Percentiles rank a stretch among this genome's conserved stretches.
Evolutionary conservation across 1,284 basidiomycete species (phyloP).

Genomic region (Ustilago sp.): DNA sequence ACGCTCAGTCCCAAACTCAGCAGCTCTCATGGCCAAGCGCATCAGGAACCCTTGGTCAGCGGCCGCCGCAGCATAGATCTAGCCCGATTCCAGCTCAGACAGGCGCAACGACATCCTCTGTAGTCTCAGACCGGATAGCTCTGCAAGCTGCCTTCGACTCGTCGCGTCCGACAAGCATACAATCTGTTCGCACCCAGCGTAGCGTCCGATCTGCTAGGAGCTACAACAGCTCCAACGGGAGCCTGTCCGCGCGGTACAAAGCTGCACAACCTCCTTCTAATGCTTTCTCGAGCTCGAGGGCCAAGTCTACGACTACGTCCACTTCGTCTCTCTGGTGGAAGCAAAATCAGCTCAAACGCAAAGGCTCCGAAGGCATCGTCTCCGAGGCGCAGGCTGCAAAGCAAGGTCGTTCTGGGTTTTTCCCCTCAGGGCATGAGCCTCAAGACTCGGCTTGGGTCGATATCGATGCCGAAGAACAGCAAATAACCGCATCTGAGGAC

Average conservation of each 20-base stretch:
- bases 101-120: neutral
- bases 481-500: neutral
- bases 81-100: neutral
- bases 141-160: neutral
- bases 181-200: slow-evolving; percentile 4
- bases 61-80: neutral
- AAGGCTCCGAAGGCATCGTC: slow-evolving; percentile 17
- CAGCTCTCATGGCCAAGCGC: neutral
- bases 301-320: neutral
- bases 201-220: slow-evolving; percentile 8
- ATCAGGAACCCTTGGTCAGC: neutral
- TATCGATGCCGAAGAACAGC: neutral
- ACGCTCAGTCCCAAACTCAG: neutral
- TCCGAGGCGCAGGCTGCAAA: slow-evolving; percentile 15
- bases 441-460: slow-evolving; percentile 17
- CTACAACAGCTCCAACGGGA: slow-evolving; percentile 12
- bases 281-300: neutral
- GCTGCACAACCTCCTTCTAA: neutral
- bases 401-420: slow-evolving; percentile 7
- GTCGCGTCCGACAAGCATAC: slow-evolving; percentile 4
- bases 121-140: neutral
- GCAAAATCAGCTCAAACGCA: slow-evolving; percentile 25
- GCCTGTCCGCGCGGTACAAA: slow-evolving; percentile 15
- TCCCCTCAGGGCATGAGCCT: neutral
- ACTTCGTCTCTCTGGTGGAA: slow-evolving; percentile 14